Base-by-base conservation (phyloP, 2,329 filamentous ascomycete genomes). In the Talaromyces sp. region DNA sequence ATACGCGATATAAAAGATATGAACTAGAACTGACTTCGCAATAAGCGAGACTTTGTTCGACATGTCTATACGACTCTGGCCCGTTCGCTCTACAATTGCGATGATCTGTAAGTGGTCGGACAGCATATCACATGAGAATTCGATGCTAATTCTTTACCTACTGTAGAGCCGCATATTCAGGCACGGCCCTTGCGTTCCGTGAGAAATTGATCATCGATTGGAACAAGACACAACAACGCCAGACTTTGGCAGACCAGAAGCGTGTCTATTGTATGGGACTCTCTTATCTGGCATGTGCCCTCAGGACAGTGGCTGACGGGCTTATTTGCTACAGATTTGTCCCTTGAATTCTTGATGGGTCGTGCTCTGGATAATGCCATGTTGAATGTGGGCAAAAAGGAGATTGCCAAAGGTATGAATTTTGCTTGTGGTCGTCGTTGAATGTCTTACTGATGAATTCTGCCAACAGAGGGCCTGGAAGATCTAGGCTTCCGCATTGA, bases 401-500 rank as follows among this genome's bases (percentile, higher is more conserved):
- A 93, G 72, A 82, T 89, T 66, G 94, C 95, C 61, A 89, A 87
- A 79, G 85, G 93, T 95, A 39, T 67, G 33, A 22, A 37, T 2
- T 11, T 11, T 14, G 1, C 19, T 2, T 14, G 22, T 3, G 19
- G 6, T 24, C 13, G 33, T 24, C 22, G 4, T 22, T 22, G 1
- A 16, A 22, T 2, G 24, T 33, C n/a, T 19, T 56, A 9, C 52
- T 56, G 6, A 56, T 56, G 11, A 47, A 3, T 19, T 22, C 11
- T 66, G 70, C 64, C 62, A 58, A 63, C 68, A 96, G 92, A 91
- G 72, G 95, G 95, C 70, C 86, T 99, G 56, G 75, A 83, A 3
- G 93, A 98, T 10, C 90, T 99, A 27, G 95, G 95, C 31, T 99
- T 99, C 86, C 90, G 93, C 62, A 92, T 99, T 75, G 95, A 99